phyloP scores from a whole-genome alignment of 2,329 filamentous ascomycete species.

The Cladosporium colombiae region DNA sequence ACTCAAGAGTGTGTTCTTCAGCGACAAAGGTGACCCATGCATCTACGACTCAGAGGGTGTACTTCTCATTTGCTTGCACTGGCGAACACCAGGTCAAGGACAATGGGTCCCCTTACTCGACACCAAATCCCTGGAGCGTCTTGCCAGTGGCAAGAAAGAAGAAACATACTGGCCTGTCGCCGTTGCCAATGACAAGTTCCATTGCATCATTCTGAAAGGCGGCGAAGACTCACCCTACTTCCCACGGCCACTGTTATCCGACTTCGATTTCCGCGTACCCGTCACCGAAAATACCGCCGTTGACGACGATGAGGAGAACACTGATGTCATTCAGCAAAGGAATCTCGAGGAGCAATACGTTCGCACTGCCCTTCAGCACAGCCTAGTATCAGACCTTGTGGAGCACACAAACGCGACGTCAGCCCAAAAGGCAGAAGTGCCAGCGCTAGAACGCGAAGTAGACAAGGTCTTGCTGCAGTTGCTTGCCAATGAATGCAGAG shows the following conservation, averaged over 20 bases:
- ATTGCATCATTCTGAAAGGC: slow-evolving; percentile 98
- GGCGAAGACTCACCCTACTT: slow-evolving; percentile 92
- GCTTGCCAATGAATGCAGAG: slow-evolving; percentile 84
- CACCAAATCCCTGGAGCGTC: slow-evolving; percentile 77
- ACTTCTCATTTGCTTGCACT: slow-evolving; percentile 83
- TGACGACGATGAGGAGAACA: slow-evolving; percentile 45
- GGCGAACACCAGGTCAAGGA: slow-evolving; percentile 82
- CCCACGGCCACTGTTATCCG: slow-evolving; percentile 82
- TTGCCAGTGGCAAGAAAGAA: slow-evolving; percentile 80
- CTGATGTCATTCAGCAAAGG: slow-evolving; percentile 47
- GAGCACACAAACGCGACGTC: slow-evolving; percentile 66
- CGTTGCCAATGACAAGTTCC: slow-evolving; percentile 86
- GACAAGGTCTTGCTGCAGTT: slow-evolving; percentile 90
- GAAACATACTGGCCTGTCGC: slow-evolving; percentile 96
- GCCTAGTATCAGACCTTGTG: slow-evolving; percentile 74
- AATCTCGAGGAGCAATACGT: slow-evolving; percentile 81
- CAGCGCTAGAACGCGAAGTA: slow-evolving; percentile 75
- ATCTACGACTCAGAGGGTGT: slow-evolving; percentile 94
- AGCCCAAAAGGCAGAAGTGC: slow-evolving; percentile 66
- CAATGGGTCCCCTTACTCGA: slow-evolving; percentile 92
- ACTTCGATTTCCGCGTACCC: slow-evolving; percentile 90
- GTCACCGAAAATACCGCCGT: slow-evolving; percentile 58
- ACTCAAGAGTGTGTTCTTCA: slow-evolving; percentile 86
- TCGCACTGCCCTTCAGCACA: slow-evolving; percentile 68
- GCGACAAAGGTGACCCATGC: slow-evolving; percentile 88